phyloP scores from a whole-genome alignment of 495 filamentous ascomycete genomes.

The Aspergillus funiculosus region DNA sequence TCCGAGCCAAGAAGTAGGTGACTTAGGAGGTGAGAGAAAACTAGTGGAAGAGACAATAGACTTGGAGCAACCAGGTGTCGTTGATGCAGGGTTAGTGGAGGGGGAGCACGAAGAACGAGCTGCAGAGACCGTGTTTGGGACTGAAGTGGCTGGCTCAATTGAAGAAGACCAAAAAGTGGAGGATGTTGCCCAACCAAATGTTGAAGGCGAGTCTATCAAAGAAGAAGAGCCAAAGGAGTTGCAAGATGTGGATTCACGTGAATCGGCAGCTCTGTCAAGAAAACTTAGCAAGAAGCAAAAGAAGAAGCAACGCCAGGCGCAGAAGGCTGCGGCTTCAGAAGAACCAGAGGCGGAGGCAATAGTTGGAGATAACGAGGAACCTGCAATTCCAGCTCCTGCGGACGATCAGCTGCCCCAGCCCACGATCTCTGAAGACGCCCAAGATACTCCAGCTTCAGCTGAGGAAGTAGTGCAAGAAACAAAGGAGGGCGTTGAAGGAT shows the following conservation, averaged over 20 bases:
- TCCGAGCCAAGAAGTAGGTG: constrained; percentile 1
- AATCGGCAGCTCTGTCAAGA: constrained; percentile 16
- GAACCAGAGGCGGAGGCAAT: neutral
- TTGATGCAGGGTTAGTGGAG: too few relatives aligned
- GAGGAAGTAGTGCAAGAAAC: neutral
- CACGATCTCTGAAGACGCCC: neutral
- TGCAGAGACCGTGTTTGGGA: too few relatives aligned
- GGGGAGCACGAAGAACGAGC: too few relatives aligned
- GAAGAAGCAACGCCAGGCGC: constrained; percentile 26
- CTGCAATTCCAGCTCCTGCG: neutral
- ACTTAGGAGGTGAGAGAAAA: constrained; percentile 1
- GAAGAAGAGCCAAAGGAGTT: constrained; percentile 6
- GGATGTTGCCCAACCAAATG: constrained; percentile 11
- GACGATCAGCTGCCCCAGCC: neutral
- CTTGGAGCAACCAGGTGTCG: constrained; percentile 11
- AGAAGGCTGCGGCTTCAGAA: constrained; percentile 7
- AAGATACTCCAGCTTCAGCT: neutral
- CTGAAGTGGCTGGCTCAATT: constrained; percentile 2
- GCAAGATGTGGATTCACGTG: constrained; percentile 10
- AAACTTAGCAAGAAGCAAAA: constrained; percentile 32
- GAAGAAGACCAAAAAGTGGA: constrained; percentile 20
- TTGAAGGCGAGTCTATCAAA: constrained; percentile 6
- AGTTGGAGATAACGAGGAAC: neutral
- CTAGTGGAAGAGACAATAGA: constrained; percentile 13
- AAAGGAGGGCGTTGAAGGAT: too few relatives aligned